phyloP scores from a whole-genome alignment of 192 early-diverging fungal genomes.

The Entophlyctis luteolus region DNA sequence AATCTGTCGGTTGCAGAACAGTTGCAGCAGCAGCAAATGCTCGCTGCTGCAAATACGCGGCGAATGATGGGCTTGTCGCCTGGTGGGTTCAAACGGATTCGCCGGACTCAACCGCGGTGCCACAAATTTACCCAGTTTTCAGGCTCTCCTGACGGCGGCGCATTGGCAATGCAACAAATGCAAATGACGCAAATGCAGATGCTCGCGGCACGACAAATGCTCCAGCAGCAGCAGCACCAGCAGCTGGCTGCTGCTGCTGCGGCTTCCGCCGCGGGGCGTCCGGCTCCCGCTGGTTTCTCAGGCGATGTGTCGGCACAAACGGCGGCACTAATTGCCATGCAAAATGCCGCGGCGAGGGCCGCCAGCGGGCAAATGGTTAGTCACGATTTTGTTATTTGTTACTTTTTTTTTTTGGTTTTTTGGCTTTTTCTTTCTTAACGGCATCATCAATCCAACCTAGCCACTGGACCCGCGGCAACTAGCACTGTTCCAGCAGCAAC shows the following conservation, averaged over 20 bases:
- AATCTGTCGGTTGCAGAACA: no score
- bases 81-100: neutral
- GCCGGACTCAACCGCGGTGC: neutral
- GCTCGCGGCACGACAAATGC: neutral
- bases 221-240: conserved; percentile 3
- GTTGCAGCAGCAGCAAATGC: conserved; percentile 9
- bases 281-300: neutral
- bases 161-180: neutral
- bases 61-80: neutral
- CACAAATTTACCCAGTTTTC: neutral
- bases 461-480: conserved; percentile 18
- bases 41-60: conserved; percentile 1
- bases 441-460: neutral
- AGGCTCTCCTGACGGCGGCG: neutral
- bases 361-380: neutral
- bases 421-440: neutral
- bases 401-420: conserved; percentile 3
- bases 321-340: conserved; percentile 15
- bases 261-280: neutral
- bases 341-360: conserved; percentile 16
- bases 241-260: neutral
- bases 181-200: neutral
- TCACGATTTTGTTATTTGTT: neutral
- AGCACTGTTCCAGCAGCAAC: conserved; percentile 4
- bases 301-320: neutral